phyloP scores from a whole-genome alignment of 2,329 filamentous ascomycete species.

The Aspergillus sp. region DNA sequence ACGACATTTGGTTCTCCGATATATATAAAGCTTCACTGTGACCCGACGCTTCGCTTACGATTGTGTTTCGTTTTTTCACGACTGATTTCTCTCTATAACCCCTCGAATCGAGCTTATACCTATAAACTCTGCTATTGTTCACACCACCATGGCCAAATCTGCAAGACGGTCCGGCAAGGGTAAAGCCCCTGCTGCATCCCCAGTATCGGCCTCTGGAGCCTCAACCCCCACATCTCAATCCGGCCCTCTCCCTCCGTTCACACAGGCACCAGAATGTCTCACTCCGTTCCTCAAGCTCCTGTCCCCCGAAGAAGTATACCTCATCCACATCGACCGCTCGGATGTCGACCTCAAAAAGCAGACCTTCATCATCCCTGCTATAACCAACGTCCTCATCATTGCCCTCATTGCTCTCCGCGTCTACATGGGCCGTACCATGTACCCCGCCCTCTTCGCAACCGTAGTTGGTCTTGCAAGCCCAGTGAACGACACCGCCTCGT shows the following conservation, averaged over 20 bases:
- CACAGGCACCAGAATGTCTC: constrained; percentile 62
- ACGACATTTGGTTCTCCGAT: background rate
- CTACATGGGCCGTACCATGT: constrained; percentile 69
- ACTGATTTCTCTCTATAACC: background rate
- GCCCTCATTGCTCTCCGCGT: constrained; percentile 67
- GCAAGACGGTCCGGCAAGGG: constrained; percentile 30
- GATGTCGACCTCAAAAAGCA: constrained; percentile 72
- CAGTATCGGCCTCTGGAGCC: constrained; percentile 26
- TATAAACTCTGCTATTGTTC: background rate
- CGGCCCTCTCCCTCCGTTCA: constrained; percentile 65
- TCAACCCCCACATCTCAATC: constrained; percentile 35
- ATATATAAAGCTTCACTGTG: constrained; percentile 2
- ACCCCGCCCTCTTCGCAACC: constrained; percentile 65
- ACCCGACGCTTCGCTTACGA: background rate
- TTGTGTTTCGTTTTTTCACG: background rate
- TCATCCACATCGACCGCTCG: constrained; percentile 77
- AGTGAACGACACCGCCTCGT: constrained; percentile 58
- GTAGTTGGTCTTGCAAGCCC: constrained; percentile 66
- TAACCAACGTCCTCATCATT: constrained; percentile 70
- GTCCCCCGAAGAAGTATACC: constrained; percentile 70
- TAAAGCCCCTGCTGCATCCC: constrained; percentile 25
- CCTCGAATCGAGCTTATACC: background rate
- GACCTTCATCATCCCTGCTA: constrained; percentile 76
- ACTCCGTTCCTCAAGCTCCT: constrained; percentile 66
- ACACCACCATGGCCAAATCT: constrained; percentile 35